Base-by-base conservation (phyloP, 176 grass and related monocot species). In the Melocanna baccifera region DNA sequence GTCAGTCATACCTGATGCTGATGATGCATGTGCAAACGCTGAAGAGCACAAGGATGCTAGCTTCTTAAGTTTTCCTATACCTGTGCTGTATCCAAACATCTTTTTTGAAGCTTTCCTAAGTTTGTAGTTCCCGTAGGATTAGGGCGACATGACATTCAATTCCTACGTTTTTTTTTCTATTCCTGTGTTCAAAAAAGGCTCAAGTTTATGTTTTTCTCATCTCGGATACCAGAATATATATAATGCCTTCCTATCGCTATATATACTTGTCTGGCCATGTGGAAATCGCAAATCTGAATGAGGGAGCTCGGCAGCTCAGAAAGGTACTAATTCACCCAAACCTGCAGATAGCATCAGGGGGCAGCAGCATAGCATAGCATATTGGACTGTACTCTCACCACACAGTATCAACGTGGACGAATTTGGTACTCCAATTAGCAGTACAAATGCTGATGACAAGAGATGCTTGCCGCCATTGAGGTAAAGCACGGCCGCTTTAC, bases 401-500 rank as follows among this genome's bases (percentile, higher is more conserved):
- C 61, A 53, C 70, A 75, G 50, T 14, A 34, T 61, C 71, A 76
- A 87, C 86, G 42, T 83, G 86, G 79, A 53, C 19, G 72, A 88
- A 83, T 88, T 83, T 22, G 51, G 79, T 69, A 69, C 79, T 70
- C 63, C 23, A 39, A 32, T 72, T 84, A 64, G 41, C 74, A 45
- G 73, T n/a, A 56, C 56, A 71, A 78, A 48, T 79, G 26, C 87
- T 88, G 67, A 65, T 67, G 81, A 74, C 46, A 26, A 53, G 75
- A 78, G 40, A 88, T 88, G 86, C 86, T 40, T 83, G 72, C 80
- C 45, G 46, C 75, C 67, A 59, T 84, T 89, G 75, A 66, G 25
- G 46, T 84, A 88, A 88, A 83, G 80, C 58, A 12, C 47, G 18
- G 4, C 7, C 39, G 40, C 87, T 89, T 89, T 84, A 73, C 68